Base-by-base conservation (phyloP, 2,329 filamentous ascomycete genomes). In the Cordyceps farinosa region DNA sequence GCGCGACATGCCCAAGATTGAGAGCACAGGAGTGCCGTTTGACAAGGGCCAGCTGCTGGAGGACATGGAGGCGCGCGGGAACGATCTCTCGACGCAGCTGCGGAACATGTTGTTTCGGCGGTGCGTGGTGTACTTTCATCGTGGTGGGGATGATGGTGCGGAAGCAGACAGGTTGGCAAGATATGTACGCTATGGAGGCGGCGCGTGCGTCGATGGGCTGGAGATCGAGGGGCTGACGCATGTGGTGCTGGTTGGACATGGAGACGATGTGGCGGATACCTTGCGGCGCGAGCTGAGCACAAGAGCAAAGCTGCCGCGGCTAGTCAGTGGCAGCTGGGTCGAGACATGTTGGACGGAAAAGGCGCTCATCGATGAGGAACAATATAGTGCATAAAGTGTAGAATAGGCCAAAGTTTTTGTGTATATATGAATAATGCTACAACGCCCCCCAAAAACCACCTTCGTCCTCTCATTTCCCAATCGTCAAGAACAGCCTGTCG, bases 401-500 rank as follows among this genome's bases (percentile, higher is more conserved):
- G 8, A 54, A 32, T 9, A 17, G 38, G 32, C 29, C 30, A 27
- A 44, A 5, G 2, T 27, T 47, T 8, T 22, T 22, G 22, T 22
- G 13, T 45, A 42, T 52, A 60, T 52, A 52, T 52, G 40, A n/a
- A 42, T 52, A n/a, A 51, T 60, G 38, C 57, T 52, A 42, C 17
- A 52, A 10, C 32, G 10, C 17, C 32, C 5, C 5, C 36, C 38
- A 30, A 11, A 15, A 53, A 1, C 2, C 17, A 15, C 15, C 17
- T 22, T 22, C 22, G 5, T 10, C 17, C 30, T 38, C 27, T 62
- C 73, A 96, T 75, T 96, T 97, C 29, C 92, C 93, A 74, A 94
- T 84, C 0, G 93, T 96, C 78, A 96, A 79, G 77, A 94, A 97
- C 76, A 98, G 75, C 56, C 94, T 81, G 77, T 98, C 94, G 1